Evolutionary conservation across 176 grass and related monocot species (phyloP).

Genomic region (Oryza glumipatula): DNA sequence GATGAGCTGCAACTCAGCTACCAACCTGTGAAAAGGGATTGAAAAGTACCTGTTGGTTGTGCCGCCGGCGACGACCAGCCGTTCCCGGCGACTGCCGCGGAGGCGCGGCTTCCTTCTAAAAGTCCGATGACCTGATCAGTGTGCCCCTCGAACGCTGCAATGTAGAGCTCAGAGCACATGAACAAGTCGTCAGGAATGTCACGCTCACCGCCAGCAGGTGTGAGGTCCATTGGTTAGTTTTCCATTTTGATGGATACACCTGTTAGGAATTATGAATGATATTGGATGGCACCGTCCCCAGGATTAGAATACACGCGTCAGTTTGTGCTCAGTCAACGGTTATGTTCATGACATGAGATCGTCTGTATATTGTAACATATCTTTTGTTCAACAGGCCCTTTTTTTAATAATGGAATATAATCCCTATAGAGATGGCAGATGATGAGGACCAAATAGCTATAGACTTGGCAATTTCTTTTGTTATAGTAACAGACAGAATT

Average conservation of each 20-base stretch:
- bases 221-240: background rate
- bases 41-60: background rate
- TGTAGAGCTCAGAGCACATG: conserved; percentile 42
- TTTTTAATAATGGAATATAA: too few relatives aligned
- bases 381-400: background rate
- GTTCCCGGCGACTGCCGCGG: background rate
- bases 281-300: background rate
- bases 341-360: background rate
- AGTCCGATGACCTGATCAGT: conserved; percentile 7
- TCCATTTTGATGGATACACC: background rate
- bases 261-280: background rate
- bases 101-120: background rate
- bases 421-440: background rate
- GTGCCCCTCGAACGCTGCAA: conserved; percentile 9
- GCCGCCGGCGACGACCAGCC: background rate
- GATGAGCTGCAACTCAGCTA: too few relatives aligned
- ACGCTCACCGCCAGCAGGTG: background rate
- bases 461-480: too few relatives aligned
- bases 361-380: background rate
- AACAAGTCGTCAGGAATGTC: background rate
- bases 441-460: background rate
- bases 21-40: background rate
- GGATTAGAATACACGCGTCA: background rate
- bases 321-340: background rate
- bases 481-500: too few relatives aligned